phyloP scores from a whole-genome alignment of 371 early-diverging fungal species.

The Syncephalastrum contaminatum region DNA sequence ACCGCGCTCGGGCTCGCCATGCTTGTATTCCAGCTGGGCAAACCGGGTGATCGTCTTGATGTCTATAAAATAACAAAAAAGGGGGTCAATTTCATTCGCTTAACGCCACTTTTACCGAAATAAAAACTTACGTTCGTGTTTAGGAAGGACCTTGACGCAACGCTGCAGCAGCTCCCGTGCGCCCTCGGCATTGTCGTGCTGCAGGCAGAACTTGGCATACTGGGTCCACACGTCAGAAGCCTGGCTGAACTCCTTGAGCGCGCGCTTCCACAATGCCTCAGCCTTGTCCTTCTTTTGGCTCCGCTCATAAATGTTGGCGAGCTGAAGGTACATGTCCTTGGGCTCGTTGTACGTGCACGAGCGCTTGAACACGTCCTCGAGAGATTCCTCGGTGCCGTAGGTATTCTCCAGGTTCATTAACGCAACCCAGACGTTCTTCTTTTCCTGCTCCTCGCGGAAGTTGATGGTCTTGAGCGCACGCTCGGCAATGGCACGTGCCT shows the following conservation, averaged over 20 bases:
- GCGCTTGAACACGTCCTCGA: constrained; percentile 81
- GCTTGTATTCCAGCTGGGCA: constrained; percentile 93
- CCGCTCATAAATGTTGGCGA: constrained; percentile 87
- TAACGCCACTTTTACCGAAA: not conserved
- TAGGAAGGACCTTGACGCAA: constrained; percentile 79
- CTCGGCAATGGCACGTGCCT: constrained; percentile 91
- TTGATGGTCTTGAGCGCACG: constrained; percentile 92
- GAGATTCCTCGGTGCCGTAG: constrained; percentile 80
- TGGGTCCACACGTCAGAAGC: constrained; percentile 89
- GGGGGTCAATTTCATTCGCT: not conserved
- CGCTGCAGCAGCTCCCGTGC: constrained; percentile 80
- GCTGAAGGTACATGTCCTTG: constrained; percentile 82
- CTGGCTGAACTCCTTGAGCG: constrained; percentile 83
- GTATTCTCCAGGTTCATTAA: constrained; percentile 91
- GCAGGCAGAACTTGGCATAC: constrained; percentile 77
- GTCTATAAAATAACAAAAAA: constrained; percentile 21
- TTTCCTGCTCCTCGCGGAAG: constrained; percentile 92
- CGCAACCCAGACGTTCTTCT: constrained; percentile 95
- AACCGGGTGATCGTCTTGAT: constrained; percentile 85
- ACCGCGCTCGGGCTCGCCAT: constrained; percentile 92
- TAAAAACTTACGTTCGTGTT: constrained; percentile 75
- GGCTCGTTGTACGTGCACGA: constrained; percentile 82
- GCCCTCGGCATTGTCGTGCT: constrained; percentile 68
- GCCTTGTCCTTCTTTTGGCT: constrained; percentile 77
- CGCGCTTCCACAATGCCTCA: constrained; percentile 70